Evolutionary conservation across 495 filamentous ascomycete genomes (phyloP), one percentile per base, ranked within the genome.

Genomic region (Penicillium cosmopolitanum): DNA sequence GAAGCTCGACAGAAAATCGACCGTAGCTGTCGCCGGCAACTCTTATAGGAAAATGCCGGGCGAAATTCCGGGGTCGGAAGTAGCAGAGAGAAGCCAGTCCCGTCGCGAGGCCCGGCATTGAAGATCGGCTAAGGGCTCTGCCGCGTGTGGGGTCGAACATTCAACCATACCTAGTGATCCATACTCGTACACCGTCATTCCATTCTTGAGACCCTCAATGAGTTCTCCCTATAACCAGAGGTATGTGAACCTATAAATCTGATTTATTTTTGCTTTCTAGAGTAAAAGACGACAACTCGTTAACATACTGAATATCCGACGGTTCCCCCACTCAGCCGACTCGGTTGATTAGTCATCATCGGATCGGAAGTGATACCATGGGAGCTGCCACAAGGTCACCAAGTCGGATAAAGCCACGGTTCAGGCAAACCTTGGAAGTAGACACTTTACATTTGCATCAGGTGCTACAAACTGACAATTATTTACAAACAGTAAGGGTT

Each of bases 101-200:
- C 66, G 63, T 68, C 43, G 50, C 57, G 50, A 56, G 63, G 60
- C 56, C 70, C 74, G 73, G 74, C 74, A 77, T 46, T 65, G 68
- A 60, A 69, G 72, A 76, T 78, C 77, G 77, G 77, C 72, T 80
- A 80, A 74, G 71, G 65, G 61, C 66, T 76, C 69, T 67, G 47
- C 75, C 75, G 73, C 64, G 53, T 31, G 28, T 31, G 28, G 28
- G 28, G 28, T 31, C 28, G 28, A 9, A 31, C 28, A 31, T 31
- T 31, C 28, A 31, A 31, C 28, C 28, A 31, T 31, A 8, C 5
- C 8, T 28, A 5, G 4, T 28, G 4, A 2, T 4, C 25, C 23
- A 4, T 23, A 23, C 23, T 23, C 8, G 28, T 31, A 31, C 5
- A 31, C 28, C 28, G 28, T 31, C 28, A 31, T 31, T 31, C 6